Evolutionary conservation across 306 rosid genomes (phyloP).

Genomic region (Begonia peltatifolia): DNA sequence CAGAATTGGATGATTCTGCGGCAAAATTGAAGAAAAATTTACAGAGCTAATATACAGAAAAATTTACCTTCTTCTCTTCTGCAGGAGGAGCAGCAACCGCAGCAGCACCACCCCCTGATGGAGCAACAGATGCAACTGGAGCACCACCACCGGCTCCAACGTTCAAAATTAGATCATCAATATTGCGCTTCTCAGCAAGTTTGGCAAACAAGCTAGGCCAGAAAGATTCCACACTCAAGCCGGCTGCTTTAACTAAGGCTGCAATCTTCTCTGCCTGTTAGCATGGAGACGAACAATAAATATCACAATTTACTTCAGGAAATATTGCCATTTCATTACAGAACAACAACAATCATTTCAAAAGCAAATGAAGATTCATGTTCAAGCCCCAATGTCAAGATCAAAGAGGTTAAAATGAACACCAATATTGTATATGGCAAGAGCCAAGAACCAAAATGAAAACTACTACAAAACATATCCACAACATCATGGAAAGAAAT

Average conservation of each 20-base stretch:
- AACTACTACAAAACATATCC: too few species aligned
- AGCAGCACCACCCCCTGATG: constrained; percentile 21
- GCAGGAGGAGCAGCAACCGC: constrained; percentile 45
- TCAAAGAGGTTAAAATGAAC: too few species aligned
- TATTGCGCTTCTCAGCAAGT: constrained; percentile 51
- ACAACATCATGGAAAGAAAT: too few species aligned
- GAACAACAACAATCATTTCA: too few species aligned
- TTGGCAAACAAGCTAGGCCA: constrained; percentile 69
- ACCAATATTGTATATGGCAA: too few species aligned
- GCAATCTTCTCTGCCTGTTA: constrained; percentile 58
- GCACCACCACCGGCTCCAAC: constrained; percentile 55
- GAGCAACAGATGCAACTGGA: constrained; percentile 41
- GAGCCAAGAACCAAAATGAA: too few species aligned
- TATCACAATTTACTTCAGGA: too few species aligned
- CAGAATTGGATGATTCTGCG: too few species aligned
- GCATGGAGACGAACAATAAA: background rate
- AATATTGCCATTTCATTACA: too few species aligned
- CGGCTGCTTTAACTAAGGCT: constrained; percentile 44
- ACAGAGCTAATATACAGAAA: too few species aligned
- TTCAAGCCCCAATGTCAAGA: too few species aligned
- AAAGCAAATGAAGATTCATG: too few species aligned
- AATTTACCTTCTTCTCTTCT: constrained; percentile 61
- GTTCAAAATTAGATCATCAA: constrained; percentile 49
- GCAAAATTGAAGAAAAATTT: background rate
- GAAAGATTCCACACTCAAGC: constrained; percentile 38